phyloP scores from a whole-genome alignment of 2,329 filamentous ascomycete species.

The Cytospora mali region DNA sequence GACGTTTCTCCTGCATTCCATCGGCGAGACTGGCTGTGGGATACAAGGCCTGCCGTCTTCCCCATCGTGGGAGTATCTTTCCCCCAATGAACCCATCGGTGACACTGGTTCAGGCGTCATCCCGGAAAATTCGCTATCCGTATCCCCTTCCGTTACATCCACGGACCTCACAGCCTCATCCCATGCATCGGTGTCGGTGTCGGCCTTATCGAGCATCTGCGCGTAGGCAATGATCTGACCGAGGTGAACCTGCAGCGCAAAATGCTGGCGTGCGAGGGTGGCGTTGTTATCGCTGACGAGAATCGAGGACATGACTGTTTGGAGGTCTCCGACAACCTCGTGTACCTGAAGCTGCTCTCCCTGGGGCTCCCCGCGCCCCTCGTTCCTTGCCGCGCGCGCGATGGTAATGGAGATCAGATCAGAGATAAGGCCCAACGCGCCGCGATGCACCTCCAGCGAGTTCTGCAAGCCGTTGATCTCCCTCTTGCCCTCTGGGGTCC shows the following conservation, averaged over 20 bases:
- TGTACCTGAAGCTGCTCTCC: conserved; percentile 19
- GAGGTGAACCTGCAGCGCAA: conserved; percentile 27
- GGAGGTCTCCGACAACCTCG: conserved; percentile 22
- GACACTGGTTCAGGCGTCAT: conserved; percentile 10
- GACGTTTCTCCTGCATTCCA: conserved; percentile 3
- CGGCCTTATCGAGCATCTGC: conserved; percentile 8
- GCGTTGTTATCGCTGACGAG: conserved; percentile 27
- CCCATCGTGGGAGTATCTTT: neutral
- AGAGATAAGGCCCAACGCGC: conserved; percentile 26
- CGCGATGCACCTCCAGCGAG: conserved; percentile 30
- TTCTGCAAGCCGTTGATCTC: conserved; percentile 28
- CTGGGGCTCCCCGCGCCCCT: conserved; percentile 11
- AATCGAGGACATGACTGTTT: conserved; percentile 21
- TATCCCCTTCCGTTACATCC: conserved; percentile 2
- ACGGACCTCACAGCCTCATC: conserved; percentile 23
- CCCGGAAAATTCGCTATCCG: neutral
- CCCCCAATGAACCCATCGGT: conserved; percentile 11
- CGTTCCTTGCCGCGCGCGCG: conserved; percentile 19
- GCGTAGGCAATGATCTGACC: conserved; percentile 25
- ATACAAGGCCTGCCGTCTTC: neutral
- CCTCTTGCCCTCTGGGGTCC: conserved; percentile 27
- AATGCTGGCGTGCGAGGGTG: conserved; percentile 25
- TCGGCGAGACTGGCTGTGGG: conserved; percentile 7
- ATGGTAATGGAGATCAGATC: conserved; percentile 27
- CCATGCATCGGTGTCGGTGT: conserved; percentile 16